Conservation (phyloP, 352 stramenopile species). For the Globisporangium nodosum region DNA sequence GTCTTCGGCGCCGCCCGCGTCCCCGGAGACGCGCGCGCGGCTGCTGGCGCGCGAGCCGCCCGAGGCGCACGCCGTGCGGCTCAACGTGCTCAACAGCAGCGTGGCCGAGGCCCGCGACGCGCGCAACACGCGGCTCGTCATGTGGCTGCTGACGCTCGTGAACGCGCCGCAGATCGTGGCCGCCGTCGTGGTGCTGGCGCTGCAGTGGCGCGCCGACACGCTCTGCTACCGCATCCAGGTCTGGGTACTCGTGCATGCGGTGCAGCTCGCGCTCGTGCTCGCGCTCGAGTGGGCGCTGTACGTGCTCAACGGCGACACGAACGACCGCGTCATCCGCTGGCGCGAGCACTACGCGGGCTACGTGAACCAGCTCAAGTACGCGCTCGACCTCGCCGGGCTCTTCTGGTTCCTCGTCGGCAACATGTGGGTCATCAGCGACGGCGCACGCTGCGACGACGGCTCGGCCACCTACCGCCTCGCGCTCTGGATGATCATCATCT, state of each 20-base stretch:
- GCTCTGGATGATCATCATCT: constrained; percentile 91
- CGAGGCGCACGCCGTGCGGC: constrained; percentile 71
- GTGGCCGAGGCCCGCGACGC: constrained; percentile 76
- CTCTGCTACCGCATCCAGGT: constrained; percentile 81
- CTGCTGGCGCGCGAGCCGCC: constrained; percentile 26
- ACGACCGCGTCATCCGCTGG: constrained; percentile 48
- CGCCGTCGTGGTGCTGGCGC: constrained; percentile 45
- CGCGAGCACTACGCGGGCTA: constrained; percentile 65
- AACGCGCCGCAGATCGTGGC: constrained; percentile 74
- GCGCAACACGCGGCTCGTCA: constrained; percentile 74
- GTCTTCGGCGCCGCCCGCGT: constrained; percentile 1
- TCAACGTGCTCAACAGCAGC: constrained; percentile 83
- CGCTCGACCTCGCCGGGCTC: constrained; percentile 60
- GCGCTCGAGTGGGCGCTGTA: constrained; percentile 74
- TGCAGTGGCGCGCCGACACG: constrained; percentile 66
- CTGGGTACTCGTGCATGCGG: constrained; percentile 74
- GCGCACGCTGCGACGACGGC: constrained; percentile 70
- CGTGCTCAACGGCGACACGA: constrained; percentile 53
- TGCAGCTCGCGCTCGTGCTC: constrained; percentile 62
- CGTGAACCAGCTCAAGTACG: constrained; percentile 79
- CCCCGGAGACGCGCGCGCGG: constrained; percentile 21
- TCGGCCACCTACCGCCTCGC: constrained; percentile 77
- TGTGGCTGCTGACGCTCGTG: constrained; percentile 70
- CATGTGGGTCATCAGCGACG: constrained; percentile 87
- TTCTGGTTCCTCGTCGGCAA: constrained; percentile 88